phyloP scores from a whole-genome alignment of 2,329 filamentous ascomycete genomes.

The Colletotrichum coccodes region DNA sequence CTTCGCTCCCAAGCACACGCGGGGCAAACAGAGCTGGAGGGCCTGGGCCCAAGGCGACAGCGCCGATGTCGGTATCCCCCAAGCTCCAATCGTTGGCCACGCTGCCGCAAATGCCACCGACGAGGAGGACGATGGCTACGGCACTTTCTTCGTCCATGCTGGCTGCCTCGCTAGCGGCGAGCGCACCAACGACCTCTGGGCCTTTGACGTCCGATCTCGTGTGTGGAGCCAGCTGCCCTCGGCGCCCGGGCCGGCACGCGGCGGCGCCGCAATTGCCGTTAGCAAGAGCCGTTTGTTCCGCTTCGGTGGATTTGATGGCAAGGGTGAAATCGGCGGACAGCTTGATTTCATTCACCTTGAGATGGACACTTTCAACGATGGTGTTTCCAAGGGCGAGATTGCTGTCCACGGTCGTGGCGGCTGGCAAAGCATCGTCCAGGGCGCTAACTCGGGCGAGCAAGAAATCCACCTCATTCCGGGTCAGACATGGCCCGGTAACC shows the following conservation, averaged over 20 bases:
- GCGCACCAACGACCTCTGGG: slow-evolving; percentile 77
- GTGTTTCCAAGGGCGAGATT: slow-evolving; percentile 58
- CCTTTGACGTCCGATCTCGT: slow-evolving; percentile 72
- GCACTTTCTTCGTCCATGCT: slow-evolving; percentile 80
- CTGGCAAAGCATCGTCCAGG: slow-evolving; percentile 64
- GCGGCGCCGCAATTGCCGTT: slow-evolving; percentile 75
- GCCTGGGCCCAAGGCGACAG: slow-evolving; percentile 66
- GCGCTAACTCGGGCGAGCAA: slow-evolving; percentile 42
- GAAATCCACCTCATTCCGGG: slow-evolving; percentile 46
- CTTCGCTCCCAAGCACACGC: slow-evolving; percentile 48
- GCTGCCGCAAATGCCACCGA: slow-evolving; percentile 68
- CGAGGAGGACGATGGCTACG: slow-evolving; percentile 69
- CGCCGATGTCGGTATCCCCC: slow-evolving; percentile 65
- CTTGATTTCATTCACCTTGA: slow-evolving; percentile 73
- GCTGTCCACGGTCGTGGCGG: slow-evolving; percentile 58
- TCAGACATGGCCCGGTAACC: slow-evolving; percentile 60
- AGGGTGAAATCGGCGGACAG: slow-evolving; percentile 74
- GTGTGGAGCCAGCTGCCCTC: slow-evolving; percentile 75
- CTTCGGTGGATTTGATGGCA: slow-evolving; percentile 84
- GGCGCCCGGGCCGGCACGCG: slow-evolving; percentile 74
- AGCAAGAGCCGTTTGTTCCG: slow-evolving; percentile 75
- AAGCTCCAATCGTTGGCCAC: slow-evolving; percentile 66
- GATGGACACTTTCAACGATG: slow-evolving; percentile 66
- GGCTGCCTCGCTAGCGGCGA: slow-evolving; percentile 74
- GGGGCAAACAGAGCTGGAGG: slow-evolving; percentile 58